Conservation (phyloP, 140 eudicot species). For the Bidens hawaiensis region DNA sequence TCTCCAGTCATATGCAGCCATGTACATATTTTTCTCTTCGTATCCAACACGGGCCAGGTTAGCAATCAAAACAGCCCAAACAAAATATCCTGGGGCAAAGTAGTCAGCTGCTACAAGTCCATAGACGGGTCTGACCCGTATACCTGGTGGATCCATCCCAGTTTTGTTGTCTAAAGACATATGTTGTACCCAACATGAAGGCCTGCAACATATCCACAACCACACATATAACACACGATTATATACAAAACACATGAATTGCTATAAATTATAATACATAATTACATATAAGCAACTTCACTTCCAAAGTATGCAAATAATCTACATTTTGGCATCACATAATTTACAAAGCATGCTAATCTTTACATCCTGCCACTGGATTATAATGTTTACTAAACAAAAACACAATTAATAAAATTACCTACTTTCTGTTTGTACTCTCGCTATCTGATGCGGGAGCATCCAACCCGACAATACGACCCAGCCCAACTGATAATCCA, state of each 20-base stretch:
- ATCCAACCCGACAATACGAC: too few relatives aligned
- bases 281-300: too few relatives aligned
- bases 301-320: not conserved
- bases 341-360: not conserved
- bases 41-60: conserved; percentile 86
- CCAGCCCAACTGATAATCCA: too few relatives aligned
- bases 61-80: conserved; percentile 95
- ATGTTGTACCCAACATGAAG: conserved; percentile 95
- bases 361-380: not conserved
- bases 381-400: too few relatives aligned
- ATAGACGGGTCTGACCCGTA: conserved; percentile 80
- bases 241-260: not conserved
- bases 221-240: conserved; percentile 2
- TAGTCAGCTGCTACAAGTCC: conserved; percentile 97
- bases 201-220: conserved; percentile 47
- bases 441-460: too few relatives aligned
- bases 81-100: conserved; percentile 87
- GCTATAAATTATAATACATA: too few relatives aligned
- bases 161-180: conserved; percentile 86
- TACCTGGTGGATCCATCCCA: conserved; percentile 76
- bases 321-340: not conserved
- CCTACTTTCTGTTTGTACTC: too few relatives aligned
- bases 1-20: conserved; percentile 95
- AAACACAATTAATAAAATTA: too few relatives aligned
- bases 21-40: conserved; percentile 86